phyloP scores from a whole-genome alignment of 2,329 filamentous ascomycete species.

The Colletotrichum euphorbiae region DNA sequence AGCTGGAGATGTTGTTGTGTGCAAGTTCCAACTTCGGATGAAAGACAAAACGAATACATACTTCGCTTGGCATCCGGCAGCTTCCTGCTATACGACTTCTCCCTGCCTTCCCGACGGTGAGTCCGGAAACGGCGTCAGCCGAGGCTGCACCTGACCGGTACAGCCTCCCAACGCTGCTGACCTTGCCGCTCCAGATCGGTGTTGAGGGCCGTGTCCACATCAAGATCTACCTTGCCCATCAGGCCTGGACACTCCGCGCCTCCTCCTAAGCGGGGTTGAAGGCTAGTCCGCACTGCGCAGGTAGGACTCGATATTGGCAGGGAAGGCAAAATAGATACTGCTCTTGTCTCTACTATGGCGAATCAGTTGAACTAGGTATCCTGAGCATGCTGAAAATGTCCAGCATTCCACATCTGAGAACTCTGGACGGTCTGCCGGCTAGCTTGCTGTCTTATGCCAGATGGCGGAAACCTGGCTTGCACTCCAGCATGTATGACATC shows the following conservation, averaged over 20 bases:
- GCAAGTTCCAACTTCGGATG: neutral
- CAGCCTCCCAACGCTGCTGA: constrained; percentile 34
- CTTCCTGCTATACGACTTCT: neutral
- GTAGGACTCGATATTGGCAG: no score
- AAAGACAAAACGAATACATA: neutral
- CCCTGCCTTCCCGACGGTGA: constrained; percentile 1
- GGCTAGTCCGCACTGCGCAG: no score
- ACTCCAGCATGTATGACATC: neutral
- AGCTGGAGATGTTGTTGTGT: neutral
- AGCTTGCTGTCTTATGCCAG: no score
- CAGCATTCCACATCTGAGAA: neutral
- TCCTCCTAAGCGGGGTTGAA: constrained; percentile 8
- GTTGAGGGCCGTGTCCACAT: neutral
- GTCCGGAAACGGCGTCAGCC: neutral
- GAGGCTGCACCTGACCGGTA: constrained; percentile 36
- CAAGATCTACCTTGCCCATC: neutral
- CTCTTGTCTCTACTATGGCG: no score
- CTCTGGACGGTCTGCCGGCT: no score
- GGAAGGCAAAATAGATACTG: no score
- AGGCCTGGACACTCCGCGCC: neutral
- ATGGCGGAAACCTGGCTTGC: neutral
- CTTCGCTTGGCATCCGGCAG: neutral
- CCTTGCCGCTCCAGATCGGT: neutral
- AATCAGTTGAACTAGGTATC: no score
- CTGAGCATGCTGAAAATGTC: neutral